Conservation (phyloP, 371 early-diverging fungal species). For the Smittium mucronatum region DNA sequence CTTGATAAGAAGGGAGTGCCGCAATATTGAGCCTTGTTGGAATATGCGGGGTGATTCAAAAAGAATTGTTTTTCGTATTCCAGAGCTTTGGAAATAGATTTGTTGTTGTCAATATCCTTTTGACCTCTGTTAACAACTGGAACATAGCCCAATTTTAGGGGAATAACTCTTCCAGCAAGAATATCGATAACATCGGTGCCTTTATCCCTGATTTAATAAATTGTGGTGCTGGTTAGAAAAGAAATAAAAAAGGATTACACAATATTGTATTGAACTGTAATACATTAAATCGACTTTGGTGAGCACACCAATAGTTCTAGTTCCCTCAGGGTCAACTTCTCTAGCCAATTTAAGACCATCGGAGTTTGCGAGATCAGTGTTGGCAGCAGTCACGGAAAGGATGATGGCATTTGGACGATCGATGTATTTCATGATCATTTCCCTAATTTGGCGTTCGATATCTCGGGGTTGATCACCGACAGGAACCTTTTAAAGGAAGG, state of each 20-base stretch:
- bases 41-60: conserved; percentile 84
- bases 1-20: conserved; percentile 95
- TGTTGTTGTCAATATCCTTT: conserved; percentile 84
- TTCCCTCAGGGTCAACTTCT: conserved; percentile 95
- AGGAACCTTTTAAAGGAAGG: conserved; percentile 42
- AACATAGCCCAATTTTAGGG: conserved; percentile 76
- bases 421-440: conserved; percentile 93
- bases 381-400: conserved; percentile 94
- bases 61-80: conserved; percentile 86
- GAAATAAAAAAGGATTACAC: not conserved
- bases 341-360: conserved; percentile 94
- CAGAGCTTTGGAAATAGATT: conserved; percentile 72
- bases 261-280: not conserved
- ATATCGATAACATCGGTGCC: conserved; percentile 99
- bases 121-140: conserved; percentile 94
- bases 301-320: conserved; percentile 96
- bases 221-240: not conserved
- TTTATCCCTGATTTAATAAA: conserved; percentile 58
- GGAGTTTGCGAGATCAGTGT: conserved; percentile 97
- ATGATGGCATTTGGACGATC: conserved; percentile 92
- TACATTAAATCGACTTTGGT: conserved; percentile 98
- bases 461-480: conserved; percentile 98
- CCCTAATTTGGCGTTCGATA: conserved; percentile 93
- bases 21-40: conserved; percentile 91
- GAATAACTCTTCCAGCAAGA: conserved; percentile 91